Conservation (phyloP, 1,284 basidiomycete species). For the Melampsora larici-populina region DNA sequence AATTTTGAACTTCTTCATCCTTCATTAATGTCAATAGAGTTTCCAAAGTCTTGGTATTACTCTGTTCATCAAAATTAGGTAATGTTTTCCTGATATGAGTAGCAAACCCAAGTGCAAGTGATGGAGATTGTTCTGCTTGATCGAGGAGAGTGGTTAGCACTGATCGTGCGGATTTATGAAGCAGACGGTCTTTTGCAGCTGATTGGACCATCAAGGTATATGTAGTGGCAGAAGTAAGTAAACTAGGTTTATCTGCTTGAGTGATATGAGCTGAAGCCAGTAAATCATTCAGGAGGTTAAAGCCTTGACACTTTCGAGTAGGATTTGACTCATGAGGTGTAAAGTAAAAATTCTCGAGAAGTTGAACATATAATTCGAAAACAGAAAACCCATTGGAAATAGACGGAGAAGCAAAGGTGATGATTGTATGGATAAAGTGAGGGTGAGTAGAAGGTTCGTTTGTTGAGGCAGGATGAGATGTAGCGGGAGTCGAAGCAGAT, state of each 20-base stretch:
- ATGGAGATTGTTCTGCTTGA: conserved; percentile 6
- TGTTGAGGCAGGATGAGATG: not conserved
- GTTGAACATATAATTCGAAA: conserved; percentile 2
- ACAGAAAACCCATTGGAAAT: conserved; percentile 2
- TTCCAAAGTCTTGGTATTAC: conserved; percentile 3
- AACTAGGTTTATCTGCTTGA: conserved; percentile 14
- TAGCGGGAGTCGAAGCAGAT: not conserved
- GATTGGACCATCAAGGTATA: conserved; percentile 18
- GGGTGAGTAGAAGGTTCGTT: conserved; percentile 15
- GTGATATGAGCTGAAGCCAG: conserved; percentile 9
- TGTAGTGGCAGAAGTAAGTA: conserved; percentile 14
- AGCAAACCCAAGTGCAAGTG: conserved; percentile 26
- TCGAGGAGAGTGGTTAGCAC: conserved; percentile 6
- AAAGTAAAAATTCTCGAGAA: conserved; percentile 27
- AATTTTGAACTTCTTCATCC: conserved; percentile 11
- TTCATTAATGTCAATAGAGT: conserved; percentile 14
- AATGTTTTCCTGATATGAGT: not conserved
- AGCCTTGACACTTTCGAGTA: conserved; percentile 32
- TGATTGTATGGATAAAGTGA: conserved; percentile 28
- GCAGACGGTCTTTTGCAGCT: conserved; percentile 17
- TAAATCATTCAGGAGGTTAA: conserved; percentile 15
- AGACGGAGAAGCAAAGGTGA: conserved; percentile 30
- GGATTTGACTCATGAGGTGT: not conserved
- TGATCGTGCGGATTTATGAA: conserved; percentile 29
- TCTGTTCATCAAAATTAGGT: conserved; percentile 15